Percentiles rank a stretch among this genome's conserved stretches.
phyloP scores from a whole-genome alignment of 148 eudicot genomes.

The Rhododendron griersonianum region DNA sequence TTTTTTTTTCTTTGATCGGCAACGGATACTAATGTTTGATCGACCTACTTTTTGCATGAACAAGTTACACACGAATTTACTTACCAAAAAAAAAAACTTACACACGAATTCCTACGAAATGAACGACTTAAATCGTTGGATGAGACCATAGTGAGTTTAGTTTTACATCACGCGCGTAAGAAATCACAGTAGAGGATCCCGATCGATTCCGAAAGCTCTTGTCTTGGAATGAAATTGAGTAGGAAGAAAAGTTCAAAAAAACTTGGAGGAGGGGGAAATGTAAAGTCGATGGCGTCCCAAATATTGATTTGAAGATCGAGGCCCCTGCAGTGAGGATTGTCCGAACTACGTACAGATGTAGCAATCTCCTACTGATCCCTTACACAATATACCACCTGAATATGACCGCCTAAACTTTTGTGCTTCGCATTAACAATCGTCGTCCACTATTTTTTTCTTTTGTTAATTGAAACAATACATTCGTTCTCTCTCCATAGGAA shows the following conservation, averaged over 20 bases:
- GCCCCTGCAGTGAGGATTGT: too few relatives aligned
- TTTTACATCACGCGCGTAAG: too few relatives aligned
- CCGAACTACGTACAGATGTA: too few relatives aligned
- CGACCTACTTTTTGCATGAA: too few relatives aligned
- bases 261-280: background rate
- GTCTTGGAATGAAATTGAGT: background rate
- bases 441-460: background rate
- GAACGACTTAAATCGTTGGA: too few relatives aligned
- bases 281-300: background rate
- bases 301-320: too few relatives aligned
- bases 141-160: background rate
- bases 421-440: background rate
- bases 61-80: too few relatives aligned
- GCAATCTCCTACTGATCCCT: background rate
- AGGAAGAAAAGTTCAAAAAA: background rate
- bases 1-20: too few relatives aligned
- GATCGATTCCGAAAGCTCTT: background rate
- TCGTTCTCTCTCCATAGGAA: slow-evolving; percentile 4
- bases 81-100: background rate
- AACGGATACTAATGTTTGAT: too few relatives aligned
- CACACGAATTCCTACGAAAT: background rate
- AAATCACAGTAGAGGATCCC: background rate
- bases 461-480: background rate
- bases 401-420: background rate
- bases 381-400: background rate